Percentiles rank a stretch among this genome's conserved stretches.
These are phyloP conservation scores for Escovopsis sp. DNA, from an alignment of 2,329 filamentous ascomycete species.

Conservation along the genomic window DNA sequence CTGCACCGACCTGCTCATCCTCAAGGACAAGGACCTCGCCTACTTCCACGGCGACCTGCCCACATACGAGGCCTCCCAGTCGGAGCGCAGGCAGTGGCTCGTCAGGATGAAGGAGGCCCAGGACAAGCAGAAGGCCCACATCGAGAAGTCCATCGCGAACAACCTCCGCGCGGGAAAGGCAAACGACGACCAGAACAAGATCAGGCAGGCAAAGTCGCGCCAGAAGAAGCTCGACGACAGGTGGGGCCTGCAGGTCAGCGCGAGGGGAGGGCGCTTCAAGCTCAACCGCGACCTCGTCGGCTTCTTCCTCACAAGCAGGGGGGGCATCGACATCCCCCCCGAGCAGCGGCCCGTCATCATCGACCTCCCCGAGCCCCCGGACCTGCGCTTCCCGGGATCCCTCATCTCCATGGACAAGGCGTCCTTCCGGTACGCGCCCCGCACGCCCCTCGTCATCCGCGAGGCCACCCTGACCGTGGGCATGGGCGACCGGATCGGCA, in stretches of 20 bases:
- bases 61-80: conserved; percentile 53
- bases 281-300: conserved; percentile 60
- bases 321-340: conserved; percentile 56
- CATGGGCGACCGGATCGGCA: conserved; percentile 58
- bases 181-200: conserved; percentile 69
- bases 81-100: conserved; percentile 54
- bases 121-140: conserved; percentile 66
- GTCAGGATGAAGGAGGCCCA: conserved; percentile 68
- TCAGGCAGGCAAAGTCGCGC: conserved; percentile 70
- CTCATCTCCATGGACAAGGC: conserved; percentile 59
- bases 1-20: conserved; percentile 62
- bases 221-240: conserved; percentile 76
- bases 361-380: conserved; percentile 45
- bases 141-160: conserved; percentile 61
- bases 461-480: conserved; percentile 55
- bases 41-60: conserved; percentile 65
- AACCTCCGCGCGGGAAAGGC: conserved; percentile 64
- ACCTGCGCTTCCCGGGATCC: conserved; percentile 61
- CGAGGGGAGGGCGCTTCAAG: conserved; percentile 64
- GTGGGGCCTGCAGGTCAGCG: conserved; percentile 60
- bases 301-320: conserved; percentile 41
- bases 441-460: conserved; percentile 32
- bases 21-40: conserved; percentile 56
- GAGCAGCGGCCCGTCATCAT: conserved; percentile 46
- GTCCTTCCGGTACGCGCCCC: conserved; percentile 45